phyloP scores from a whole-genome alignment of 495 filamentous ascomycete species.

The Xylaria palmicola region DNA sequence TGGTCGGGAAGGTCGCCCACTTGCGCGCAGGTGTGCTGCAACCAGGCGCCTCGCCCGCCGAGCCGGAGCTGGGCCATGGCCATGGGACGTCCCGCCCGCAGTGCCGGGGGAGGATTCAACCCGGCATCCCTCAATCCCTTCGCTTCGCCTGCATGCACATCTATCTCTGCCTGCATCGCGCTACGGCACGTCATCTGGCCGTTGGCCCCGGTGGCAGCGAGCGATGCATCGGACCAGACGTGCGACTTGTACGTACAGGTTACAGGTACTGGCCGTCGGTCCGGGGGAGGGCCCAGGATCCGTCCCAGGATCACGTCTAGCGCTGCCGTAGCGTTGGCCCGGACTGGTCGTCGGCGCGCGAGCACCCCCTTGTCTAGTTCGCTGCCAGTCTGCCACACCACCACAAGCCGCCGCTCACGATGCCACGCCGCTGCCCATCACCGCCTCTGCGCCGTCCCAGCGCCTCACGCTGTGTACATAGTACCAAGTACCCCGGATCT shows the following conservation, averaged over 20 bases:
- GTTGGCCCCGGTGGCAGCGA: too few relatives aligned
- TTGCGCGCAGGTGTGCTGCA: too few relatives aligned
- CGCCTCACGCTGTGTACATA: not conserved
- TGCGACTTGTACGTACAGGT: not conserved
- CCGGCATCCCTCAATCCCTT: not conserved
- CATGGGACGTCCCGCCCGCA: too few relatives aligned
- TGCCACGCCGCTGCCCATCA: slow-evolving; percentile 12
- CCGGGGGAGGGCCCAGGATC: too few relatives aligned
- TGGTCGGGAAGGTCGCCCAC: too few relatives aligned
- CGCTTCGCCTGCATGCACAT: not conserved
- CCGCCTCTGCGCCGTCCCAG: not conserved
- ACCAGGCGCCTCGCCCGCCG: too few relatives aligned
- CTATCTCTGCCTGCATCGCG: slow-evolving; percentile 7
- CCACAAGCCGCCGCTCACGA: too few relatives aligned
- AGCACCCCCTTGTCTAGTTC: slow-evolving; percentile 34
- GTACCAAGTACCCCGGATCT: slow-evolving; percentile 11
- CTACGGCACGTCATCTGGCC: slow-evolving; percentile 10
- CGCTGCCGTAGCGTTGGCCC: slow-evolving; percentile 18
- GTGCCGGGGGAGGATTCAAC: not conserved
- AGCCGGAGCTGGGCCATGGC: too few relatives aligned
- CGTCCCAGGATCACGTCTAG: slow-evolving; percentile 17
- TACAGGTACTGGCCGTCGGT: slow-evolving; percentile 1
- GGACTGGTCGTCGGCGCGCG: slow-evolving; percentile 15
- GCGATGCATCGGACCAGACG: too few relatives aligned
- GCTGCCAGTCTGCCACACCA: slow-evolving; percentile 32